Evolutionary conservation across 345 rosid genomes (phyloP), one percentile per base, ranked within the genome.

Genomic region (Salix brachista): DNA sequence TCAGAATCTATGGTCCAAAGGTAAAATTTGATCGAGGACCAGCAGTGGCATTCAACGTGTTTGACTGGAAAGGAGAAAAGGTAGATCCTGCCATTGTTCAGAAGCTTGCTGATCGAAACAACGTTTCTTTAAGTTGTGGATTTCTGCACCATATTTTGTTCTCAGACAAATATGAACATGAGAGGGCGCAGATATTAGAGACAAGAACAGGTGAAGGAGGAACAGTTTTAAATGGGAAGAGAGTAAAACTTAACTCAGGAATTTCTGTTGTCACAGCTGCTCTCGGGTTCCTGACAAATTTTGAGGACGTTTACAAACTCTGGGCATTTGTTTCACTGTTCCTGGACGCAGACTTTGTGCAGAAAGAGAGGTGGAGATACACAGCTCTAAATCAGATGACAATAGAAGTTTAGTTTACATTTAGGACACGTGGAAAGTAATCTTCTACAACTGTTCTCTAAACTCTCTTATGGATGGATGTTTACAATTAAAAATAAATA

Each of bases 351-450:
- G 99, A 95, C 80, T 95, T 93, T 77, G 90, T 95, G 17, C 94
- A 93, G 92, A 93, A 95, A 74, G 97, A 93, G 86, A 89, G 83
- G 70, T 91, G 99, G 99, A 86, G 99, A 74, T 89, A 88, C 79
- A 80, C 75, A 48, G 91, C 94, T 79, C 87, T 93, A 56, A 91
- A 93, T 71, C 96, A 89, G 80, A 76, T 86, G 79, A 87, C 68
- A 5, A 30, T 89, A 71, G 90, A 89, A 68, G 80, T 89, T 26
- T 91, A 83, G 72, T 52, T 42, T 41, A 6, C 21, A 78, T 10
- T 37, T 13, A 44, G 37, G 37, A 34, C 6, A 34, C 37, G 0
- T 34, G 37, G 37, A 5, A 34, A 34, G 37, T 34, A 34, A 34
- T 34, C 5, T 34, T 34, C 37, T 0, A 34, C 6, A 34, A 5